phyloP scores from a whole-genome alignment of 2,329 filamentous ascomycete genomes.

The Alternaria sp. region DNA sequence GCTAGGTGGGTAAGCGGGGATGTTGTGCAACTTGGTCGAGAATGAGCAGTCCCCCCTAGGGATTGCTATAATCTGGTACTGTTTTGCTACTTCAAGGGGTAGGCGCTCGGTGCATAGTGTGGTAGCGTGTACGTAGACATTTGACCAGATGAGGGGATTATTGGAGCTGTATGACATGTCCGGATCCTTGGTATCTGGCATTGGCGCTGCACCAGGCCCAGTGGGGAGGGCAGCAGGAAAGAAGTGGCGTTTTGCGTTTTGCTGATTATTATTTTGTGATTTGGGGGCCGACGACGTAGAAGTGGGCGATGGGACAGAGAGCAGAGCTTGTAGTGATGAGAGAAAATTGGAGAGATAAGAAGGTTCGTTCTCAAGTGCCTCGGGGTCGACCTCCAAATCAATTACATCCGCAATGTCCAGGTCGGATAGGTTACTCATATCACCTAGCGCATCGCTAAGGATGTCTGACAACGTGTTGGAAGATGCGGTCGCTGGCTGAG shows the following conservation, averaged over 20 bases:
- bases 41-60: constrained; percentile 86
- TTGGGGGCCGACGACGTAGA: constrained; percentile 17
- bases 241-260: constrained; percentile 34
- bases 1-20: constrained; percentile 77
- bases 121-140: constrained; percentile 72
- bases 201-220: constrained; percentile 71
- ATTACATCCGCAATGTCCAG: constrained; percentile 31
- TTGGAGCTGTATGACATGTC: constrained; percentile 42
- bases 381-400: constrained; percentile 37
- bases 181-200: constrained; percentile 65
- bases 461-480: constrained; percentile 31
- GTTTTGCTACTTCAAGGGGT: constrained; percentile 59
- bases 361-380: constrained; percentile 34
- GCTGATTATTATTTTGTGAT: constrained; percentile 12
- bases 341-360: constrained; percentile 47
- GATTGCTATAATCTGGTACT: constrained; percentile 81
- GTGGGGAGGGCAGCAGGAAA: constrained; percentile 63
- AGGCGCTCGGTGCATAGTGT: constrained; percentile 70
- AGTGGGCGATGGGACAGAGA: constrained; percentile 36
- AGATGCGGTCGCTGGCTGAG: constrained; percentile 30
- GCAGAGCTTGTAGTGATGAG: constrained; percentile 46
- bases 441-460: constrained; percentile 32
- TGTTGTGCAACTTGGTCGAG: constrained; percentile 80
- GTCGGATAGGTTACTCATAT: constrained; percentile 35
- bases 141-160: constrained; percentile 70